These are phyloP conservation scores for Naganishia sp. DNA, from an alignment of 1,284 basidiomycete species.

Conservation along the genomic window DNA sequence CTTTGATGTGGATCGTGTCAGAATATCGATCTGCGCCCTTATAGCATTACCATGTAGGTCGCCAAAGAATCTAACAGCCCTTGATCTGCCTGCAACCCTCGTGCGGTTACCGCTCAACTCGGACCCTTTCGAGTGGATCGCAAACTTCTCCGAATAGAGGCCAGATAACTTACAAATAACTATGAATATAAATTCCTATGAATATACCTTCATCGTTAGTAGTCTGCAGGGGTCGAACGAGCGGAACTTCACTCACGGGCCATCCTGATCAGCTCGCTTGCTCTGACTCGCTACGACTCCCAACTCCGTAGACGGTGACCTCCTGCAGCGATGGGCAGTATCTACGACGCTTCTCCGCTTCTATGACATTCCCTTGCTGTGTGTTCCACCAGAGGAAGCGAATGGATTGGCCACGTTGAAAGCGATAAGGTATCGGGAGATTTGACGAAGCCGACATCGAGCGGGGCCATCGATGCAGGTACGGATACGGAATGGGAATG, in stretches of 20 bases:
- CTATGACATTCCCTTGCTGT: not conserved
- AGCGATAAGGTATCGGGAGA: not conserved
- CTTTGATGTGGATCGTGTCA: not conserved
- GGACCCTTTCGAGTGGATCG: not conserved
- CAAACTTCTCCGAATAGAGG: conserved; percentile 10
- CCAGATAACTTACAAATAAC: not conserved
- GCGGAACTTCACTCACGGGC: too few relatives aligned
- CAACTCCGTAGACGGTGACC: not conserved
- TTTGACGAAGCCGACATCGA: not conserved
- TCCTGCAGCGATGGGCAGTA: conserved; percentile 12
- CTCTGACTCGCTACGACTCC: too few relatives aligned
- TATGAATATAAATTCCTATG: not conserved
- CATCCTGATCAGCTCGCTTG: too few relatives aligned
- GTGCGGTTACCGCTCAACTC: conserved; percentile 5
- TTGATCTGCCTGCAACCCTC: conserved; percentile 13
- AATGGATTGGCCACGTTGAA: not conserved
- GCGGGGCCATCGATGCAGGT: not conserved
- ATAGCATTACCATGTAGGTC: not conserved
- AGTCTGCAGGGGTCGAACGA: too few relatives aligned
- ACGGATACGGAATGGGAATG: not conserved
- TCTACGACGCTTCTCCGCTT: conserved; percentile 5
- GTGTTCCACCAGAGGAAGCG: not conserved
- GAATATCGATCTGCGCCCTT: not conserved
- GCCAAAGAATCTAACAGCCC: not conserved
- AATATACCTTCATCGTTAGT: conserved; percentile 9